Evolutionary conservation across 139 green algal species (phyloP), one percentile per base, ranked within the genome.

Genomic region (Tetradesmus lagerheimii): DNA sequence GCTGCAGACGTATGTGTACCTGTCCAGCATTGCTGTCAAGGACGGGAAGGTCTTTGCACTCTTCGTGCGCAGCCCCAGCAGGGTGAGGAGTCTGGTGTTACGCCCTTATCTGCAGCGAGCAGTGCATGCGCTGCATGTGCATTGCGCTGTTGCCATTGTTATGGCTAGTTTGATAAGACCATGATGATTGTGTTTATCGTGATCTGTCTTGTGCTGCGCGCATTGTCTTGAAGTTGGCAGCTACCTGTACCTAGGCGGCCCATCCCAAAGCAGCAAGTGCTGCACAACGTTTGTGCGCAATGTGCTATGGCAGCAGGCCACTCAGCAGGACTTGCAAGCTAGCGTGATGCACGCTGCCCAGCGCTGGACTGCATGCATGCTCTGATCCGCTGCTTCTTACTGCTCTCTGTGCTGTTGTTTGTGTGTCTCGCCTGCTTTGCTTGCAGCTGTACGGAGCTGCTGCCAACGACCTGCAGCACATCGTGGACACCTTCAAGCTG

Each of bases 41-140:
- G 50, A 89, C 9, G 96, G 95, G 80, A 98, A 98, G 92, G 95
- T 98, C 16, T 95, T 94, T 83, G 93, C 89, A 1, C 84, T 95
- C 23, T 95, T 95, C 82, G 93, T 95, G 78, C 90, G 93, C 78
- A 92, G 81, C 15, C 93, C 94, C 29, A 77, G 83, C 37, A 91
- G 83, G 90, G 93, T 93, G 47, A 38, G 76, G 75, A 2, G 1
- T 8, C 1, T 12, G 11, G n/a, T 37, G 16, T 0, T 47, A 57
- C 39, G 39, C 20, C n/a, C n/a, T n/a, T n/a, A 34, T 23, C 39
- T 81, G 25, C 62, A 15, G 39, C 79, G 71, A 25, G 14, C 37
- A 43, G 27, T 38, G 23, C 16, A 2, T 39, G 71, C 8, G 15
- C 2, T 80, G 71, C 14, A n/a, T n/a, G n/a, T 50, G 43, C 43